Evolutionary conservation across 345 rosid genomes (phyloP).

Genomic region (Lepidium aucheri): DNA sequence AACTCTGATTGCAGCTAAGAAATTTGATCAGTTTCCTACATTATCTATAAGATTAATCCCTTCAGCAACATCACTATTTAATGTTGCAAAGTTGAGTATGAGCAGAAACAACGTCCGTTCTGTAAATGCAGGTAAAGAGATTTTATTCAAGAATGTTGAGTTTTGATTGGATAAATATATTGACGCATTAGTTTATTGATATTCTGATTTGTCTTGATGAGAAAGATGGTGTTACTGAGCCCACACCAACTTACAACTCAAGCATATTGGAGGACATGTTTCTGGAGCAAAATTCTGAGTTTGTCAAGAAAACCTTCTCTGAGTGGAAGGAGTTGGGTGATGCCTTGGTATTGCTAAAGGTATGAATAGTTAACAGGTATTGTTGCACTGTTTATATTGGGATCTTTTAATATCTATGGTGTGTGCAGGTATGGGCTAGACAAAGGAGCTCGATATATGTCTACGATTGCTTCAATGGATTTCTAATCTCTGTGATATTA

Average conservation of each 20-base stretch:
- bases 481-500: conserved; percentile 56
- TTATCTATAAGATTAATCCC: conserved; percentile 67
- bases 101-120: conserved; percentile 62
- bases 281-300: conserved; percentile 52
- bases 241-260: conserved; percentile 69
- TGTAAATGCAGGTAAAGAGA: conserved; percentile 45
- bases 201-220: conserved; percentile 8
- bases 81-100: conserved; percentile 55
- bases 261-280: conserved; percentile 85
- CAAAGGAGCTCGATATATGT: conserved; percentile 69
- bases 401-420: background rate
- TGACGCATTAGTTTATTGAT: background rate
- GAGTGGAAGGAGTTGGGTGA: conserved; percentile 64
- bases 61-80: conserved; percentile 55
- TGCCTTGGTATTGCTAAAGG: conserved; percentile 75
- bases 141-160: background rate
- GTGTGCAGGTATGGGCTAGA: conserved; percentile 74
- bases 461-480: conserved; percentile 85
- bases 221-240: conserved; percentile 40
- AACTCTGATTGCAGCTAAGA: conserved; percentile 35
- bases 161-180: background rate
- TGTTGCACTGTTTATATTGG: background rate
- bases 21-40: conserved; percentile 45
- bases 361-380: conserved; percentile 14
- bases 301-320: conserved; percentile 46